Percentiles rank a stretch among this genome's conserved stretches.
phyloP scores from a whole-genome alignment of 2,329 filamentous ascomycete species.

The Hypoxylon sp. region DNA sequence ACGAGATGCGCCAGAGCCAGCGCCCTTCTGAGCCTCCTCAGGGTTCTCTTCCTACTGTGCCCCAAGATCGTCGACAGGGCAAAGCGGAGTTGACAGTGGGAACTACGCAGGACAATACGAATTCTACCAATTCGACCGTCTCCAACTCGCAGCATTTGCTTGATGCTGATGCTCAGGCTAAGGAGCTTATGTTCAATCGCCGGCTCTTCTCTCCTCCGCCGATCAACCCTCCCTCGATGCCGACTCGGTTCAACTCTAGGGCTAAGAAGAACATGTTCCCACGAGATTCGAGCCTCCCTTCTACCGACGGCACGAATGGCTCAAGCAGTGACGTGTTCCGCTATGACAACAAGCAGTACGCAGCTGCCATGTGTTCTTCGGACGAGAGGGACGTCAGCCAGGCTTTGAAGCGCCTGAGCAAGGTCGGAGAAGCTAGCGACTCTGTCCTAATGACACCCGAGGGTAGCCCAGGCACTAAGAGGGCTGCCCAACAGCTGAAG shows the following conservation, averaged over 20 bases:
- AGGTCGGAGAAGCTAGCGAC: conserved; percentile 36
- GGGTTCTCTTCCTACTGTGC: not conserved
- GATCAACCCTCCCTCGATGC: conserved; percentile 21
- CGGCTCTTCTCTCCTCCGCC: conserved; percentile 35
- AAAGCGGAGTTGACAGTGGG: not conserved
- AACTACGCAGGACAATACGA: conserved; percentile 11
- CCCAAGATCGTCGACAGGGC: not conserved
- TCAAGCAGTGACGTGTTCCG: conserved; percentile 55
- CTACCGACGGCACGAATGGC: conserved; percentile 42
- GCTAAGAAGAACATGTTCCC: conserved; percentile 16
- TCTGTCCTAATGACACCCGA: conserved; percentile 37
- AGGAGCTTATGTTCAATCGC: conserved; percentile 23
- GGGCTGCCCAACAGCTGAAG: too few species aligned
- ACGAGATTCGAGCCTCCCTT: conserved; percentile 39
- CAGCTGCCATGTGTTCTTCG: conserved; percentile 48
- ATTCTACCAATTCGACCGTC: conserved; percentile 25
- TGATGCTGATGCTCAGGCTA: conserved; percentile 34
- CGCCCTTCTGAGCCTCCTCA: conserved; percentile 7
- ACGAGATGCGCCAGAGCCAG: not conserved
- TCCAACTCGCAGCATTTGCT: conserved; percentile 39
- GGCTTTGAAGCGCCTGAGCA: conserved; percentile 47
- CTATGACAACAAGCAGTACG: conserved; percentile 53
- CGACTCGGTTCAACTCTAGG: conserved; percentile 1
- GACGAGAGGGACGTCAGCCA: conserved; percentile 55
- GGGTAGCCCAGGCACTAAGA: not conserved